These are phyloP conservation scores for Aureobasidium sp. DNA, from an alignment of 2,329 filamentous ascomycete genomes.

Conservation along the genomic window DNA sequence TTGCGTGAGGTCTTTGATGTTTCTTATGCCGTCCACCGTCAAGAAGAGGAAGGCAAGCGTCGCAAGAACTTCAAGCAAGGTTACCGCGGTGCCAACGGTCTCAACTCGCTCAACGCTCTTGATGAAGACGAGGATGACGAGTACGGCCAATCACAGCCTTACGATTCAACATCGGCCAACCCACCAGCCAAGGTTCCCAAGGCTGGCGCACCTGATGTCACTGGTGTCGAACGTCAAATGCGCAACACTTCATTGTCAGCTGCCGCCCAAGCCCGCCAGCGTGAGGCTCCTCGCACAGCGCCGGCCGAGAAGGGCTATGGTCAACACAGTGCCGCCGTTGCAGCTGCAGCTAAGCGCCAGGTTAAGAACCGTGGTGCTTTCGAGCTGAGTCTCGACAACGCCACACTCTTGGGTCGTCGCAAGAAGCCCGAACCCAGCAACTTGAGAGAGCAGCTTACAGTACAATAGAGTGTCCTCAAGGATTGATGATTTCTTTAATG, in stretches of 20 bases:
- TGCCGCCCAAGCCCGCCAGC: slow-evolving; percentile 56
- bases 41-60: slow-evolving; percentile 92
- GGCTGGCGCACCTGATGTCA: slow-evolving; percentile 50
- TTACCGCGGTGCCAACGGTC: slow-evolving; percentile 53
- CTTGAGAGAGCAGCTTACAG: slow-evolving; percentile 37
- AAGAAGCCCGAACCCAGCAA: slow-evolving; percentile 43
- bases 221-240: slow-evolving; percentile 79
- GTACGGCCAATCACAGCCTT: slow-evolving; percentile 52
- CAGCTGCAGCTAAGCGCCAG: slow-evolving; percentile 74
- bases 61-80: slow-evolving; percentile 75
- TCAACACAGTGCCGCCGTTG: slow-evolving; percentile 78
- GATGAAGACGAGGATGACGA: slow-evolving; percentile 60
- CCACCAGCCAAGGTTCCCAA: slow-evolving; percentile 63
- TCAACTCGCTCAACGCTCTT: slow-evolving; percentile 59
- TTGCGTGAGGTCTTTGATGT: slow-evolving; percentile 96
- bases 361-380: slow-evolving; percentile 77
- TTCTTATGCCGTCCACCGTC: slow-evolving; percentile 91
- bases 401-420: slow-evolving; percentile 74
- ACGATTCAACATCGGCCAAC: slow-evolving; percentile 41
- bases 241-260: slow-evolving; percentile 69
- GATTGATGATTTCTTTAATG: background rate
- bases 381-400: slow-evolving; percentile 84
- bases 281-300: slow-evolving; percentile 43
- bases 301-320: slow-evolving; percentile 62
- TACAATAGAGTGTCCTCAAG: slow-evolving; percentile 19